Percentiles rank a stretch among this genome's conserved stretches.
Evolutionary conservation across 2,329 filamentous ascomycete species (phyloP).

Genomic region (Akanthomyces lecanii): DNA sequence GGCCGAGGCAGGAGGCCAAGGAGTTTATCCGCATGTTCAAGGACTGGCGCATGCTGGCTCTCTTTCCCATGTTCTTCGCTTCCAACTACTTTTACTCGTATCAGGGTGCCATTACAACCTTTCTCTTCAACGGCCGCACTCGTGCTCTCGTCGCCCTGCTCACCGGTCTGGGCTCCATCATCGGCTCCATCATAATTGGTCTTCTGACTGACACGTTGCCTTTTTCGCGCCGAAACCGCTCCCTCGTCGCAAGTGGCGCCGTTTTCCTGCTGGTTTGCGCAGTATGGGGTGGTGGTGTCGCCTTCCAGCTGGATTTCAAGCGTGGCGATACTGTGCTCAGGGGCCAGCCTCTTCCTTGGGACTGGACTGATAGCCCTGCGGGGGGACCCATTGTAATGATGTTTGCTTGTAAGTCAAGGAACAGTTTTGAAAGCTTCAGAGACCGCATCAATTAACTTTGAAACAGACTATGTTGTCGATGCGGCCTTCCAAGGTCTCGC

Average conservation of each 20-base stretch:
- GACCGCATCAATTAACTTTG: neutral
- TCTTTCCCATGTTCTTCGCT: constrained; percentile 40
- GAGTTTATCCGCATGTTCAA: constrained; percentile 22
- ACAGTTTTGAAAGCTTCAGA: too few relatives aligned
- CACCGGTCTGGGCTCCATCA: constrained; percentile 68
- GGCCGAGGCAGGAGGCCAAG: constrained; percentile 15
- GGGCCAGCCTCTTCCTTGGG: constrained; percentile 24
- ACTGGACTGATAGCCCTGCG: constrained; percentile 24
- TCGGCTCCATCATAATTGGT: constrained; percentile 64
- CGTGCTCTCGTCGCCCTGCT: constrained; percentile 63
- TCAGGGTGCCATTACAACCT: constrained; percentile 65
- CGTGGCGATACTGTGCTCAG: constrained; percentile 19
- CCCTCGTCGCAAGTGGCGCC: constrained; percentile 52
- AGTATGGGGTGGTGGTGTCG: constrained; percentile 67
- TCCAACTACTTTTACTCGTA: constrained; percentile 79
- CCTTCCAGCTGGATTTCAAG: constrained; percentile 56
- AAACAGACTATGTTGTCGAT: constrained; percentile 26
- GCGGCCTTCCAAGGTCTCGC: constrained; percentile 48
- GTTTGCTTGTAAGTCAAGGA: constrained; percentile 21
- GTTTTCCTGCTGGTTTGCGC: constrained; percentile 61
- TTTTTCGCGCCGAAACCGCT: constrained; percentile 55
- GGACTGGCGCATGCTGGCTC: constrained; percentile 19
- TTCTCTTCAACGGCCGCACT: constrained; percentile 67
- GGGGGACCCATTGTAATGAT: constrained; percentile 25
- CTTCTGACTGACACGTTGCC: constrained; percentile 54